A percentile compares a stretch with the other conserved stretches of the same genome.
phyloP scores from a whole-genome alignment of 148 eudicot species.

The Fagopyrum homotropicum region DNA sequence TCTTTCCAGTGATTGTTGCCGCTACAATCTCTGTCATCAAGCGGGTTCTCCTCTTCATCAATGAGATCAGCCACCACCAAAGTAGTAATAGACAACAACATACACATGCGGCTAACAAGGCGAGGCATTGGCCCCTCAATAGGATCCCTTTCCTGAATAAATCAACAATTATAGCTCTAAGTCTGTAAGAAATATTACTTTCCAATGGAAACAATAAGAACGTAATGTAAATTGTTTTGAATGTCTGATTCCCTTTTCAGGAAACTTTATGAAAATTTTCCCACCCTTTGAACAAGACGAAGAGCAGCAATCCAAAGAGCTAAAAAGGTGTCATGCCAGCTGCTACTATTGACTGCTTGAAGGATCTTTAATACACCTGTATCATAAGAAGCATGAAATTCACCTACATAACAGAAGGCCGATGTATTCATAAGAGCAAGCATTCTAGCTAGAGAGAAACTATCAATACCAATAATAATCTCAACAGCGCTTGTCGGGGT shows the following conservation, averaged over 20 bases:
- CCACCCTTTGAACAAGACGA: slow-evolving; percentile 89
- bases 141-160: slow-evolving; percentile 81
- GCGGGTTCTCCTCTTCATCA: slow-evolving; percentile 64
- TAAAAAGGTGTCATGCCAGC: slow-evolving; percentile 82
- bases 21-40: slow-evolving; percentile 31
- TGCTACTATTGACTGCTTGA: slow-evolving; percentile 61
- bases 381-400: slow-evolving; percentile 12
- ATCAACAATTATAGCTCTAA: background rate
- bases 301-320: slow-evolving; percentile 94
- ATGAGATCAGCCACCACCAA: slow-evolving; percentile 81
- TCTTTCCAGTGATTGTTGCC: slow-evolving; percentile 29
- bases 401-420: background rate
- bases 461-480: slow-evolving; percentile 56
- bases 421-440: background rate
- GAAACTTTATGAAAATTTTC: background rate
- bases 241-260: too few relatives aligned
- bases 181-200: background rate
- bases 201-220: background rate
- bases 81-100: slow-evolving; percentile 67
- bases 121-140: slow-evolving; percentile 97
- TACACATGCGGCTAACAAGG: slow-evolving; percentile 77
- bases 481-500: slow-evolving; percentile 79
- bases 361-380: slow-evolving; percentile 73
- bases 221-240: background rate
- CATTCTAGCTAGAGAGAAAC: background rate